Conservation (phyloP, 1,284 basidiomycete genomes). For the Puccinia polysora region DNA sequence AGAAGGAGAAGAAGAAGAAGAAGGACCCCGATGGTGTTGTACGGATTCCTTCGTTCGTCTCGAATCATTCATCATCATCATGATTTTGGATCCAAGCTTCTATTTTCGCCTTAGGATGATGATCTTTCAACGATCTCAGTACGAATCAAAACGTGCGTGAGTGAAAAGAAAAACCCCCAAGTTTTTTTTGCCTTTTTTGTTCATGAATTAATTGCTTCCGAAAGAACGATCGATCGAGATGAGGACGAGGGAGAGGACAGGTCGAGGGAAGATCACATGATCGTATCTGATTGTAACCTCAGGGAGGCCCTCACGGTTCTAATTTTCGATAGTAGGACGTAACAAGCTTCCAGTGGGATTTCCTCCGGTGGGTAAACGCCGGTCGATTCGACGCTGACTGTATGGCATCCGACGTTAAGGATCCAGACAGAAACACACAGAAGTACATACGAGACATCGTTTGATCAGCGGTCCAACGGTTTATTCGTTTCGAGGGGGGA, state of each 20-base stretch:
- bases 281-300: neutral
- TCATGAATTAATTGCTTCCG: too few species aligned
- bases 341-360: conserved; percentile 39
- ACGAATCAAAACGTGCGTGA: too few species aligned
- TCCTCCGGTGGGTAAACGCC: conserved; percentile 39
- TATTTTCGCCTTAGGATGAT: too few species aligned
- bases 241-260: neutral
- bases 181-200: too few species aligned
- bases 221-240: neutral
- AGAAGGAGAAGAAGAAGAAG: too few species aligned
- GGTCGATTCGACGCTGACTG: conserved; percentile 38
- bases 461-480: neutral
- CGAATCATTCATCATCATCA: too few species aligned
- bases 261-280: neutral
- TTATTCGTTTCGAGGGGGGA: too few species aligned
- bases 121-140: too few species aligned
- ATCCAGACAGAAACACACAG: neutral
- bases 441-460: neutral
- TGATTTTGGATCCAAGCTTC: too few species aligned
- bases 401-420: conserved; percentile 39
- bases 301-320: conserved; percentile 17
- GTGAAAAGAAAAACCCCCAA: too few species aligned
- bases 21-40: too few species aligned
- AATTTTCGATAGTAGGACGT: conserved; percentile 32
- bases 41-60: too few species aligned